A percentile compares a stretch with the other conserved stretches of the same genome.
Evolutionary conservation across 805 yeast species (phyloP).

Genomic region (Limtongia smithiae): DNA sequence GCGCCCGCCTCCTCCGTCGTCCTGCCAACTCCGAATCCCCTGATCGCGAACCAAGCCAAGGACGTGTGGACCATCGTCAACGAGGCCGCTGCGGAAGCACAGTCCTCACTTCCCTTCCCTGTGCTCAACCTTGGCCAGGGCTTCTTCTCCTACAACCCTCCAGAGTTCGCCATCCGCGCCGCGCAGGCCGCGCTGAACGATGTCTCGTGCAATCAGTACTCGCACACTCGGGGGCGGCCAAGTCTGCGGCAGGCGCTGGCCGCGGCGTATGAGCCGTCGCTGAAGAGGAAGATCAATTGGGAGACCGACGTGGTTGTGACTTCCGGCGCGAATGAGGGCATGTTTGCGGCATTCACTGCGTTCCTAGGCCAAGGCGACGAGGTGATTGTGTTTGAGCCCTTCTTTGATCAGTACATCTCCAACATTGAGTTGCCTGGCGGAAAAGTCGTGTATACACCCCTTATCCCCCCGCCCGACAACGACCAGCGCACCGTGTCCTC

Average conservation of each 20-base stretch:
- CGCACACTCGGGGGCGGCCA: conserved; percentile 86
- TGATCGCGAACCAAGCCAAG: conserved; percentile 28
- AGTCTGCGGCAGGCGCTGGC: conserved; percentile 66
- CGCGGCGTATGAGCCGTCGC: conserved; percentile 64
- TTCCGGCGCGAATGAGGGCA: conserved; percentile 95
- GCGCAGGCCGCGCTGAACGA: conserved; percentile 69
- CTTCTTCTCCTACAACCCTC: conserved; percentile 93
- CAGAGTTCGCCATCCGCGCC: conserved; percentile 83
- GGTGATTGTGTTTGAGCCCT: conserved; percentile 94
- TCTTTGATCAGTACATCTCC: conserved; percentile 93
- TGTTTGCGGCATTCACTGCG: conserved; percentile 79
- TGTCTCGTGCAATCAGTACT: conserved; percentile 83
- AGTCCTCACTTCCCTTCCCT: conserved; percentile 62
- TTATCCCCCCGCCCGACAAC: conserved; percentile 77
- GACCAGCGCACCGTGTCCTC: conserved; percentile 63
- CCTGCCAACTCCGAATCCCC: conserved; percentile 25
- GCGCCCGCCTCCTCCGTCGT: conserved; percentile 1
- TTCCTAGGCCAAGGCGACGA: conserved; percentile 86
- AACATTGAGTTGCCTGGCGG: conserved; percentile 94
- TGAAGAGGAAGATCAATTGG: conserved; percentile 53
- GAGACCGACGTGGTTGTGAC: conserved; percentile 70
- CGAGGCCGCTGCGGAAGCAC: conserved; percentile 88
- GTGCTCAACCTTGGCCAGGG: conserved; percentile 94
- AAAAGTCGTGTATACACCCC: conserved; percentile 77
- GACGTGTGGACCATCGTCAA: conserved; percentile 96